A percentile compares a stretch with the other conserved stretches of the same genome.
These are phyloP conservation scores for Penicillium griseofulvum DNA, from an alignment of 2,329 filamentous ascomycete species.

Conservation along the genomic window DNA sequence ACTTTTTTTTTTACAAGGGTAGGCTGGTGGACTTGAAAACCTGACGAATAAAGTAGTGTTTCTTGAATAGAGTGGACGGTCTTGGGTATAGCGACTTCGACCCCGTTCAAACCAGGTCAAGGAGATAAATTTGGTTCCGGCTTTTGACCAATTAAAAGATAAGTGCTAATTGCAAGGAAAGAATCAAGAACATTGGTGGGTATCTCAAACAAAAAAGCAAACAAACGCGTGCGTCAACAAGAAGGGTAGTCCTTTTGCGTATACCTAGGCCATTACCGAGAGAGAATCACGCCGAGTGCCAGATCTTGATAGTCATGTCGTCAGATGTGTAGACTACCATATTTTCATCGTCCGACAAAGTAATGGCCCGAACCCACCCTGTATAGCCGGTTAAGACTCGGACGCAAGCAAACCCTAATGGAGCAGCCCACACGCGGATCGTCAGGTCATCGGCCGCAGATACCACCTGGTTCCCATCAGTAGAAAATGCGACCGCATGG, in stretches of 20 bases:
- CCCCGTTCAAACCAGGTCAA: not conserved
- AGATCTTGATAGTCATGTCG: conserved; percentile 13
- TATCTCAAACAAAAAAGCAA: conserved; percentile 5
- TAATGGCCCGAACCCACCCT: conserved; percentile 7
- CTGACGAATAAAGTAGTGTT: not conserved
- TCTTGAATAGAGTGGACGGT: not conserved
- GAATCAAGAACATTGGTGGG: conserved; percentile 6
- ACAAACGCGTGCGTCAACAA: not conserved
- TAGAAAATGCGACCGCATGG: conserved; percentile 1
- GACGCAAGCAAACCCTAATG: not conserved
- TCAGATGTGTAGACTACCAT: conserved; percentile 8
- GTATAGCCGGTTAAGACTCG: conserved; percentile 5
- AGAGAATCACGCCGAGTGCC: conserved; percentile 2
- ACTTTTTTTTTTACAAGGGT: not conserved
- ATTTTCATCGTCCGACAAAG: not conserved
- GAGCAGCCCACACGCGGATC: conserved; percentile 4
- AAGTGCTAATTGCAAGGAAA: not conserved
- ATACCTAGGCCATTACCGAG: not conserved
- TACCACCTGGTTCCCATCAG: conserved; percentile 2
- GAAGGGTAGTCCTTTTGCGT: not conserved
- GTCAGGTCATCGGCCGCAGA: conserved; percentile 9
- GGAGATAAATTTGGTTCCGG: not conserved
- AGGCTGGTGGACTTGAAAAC: not conserved
- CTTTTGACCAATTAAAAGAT: not conserved
- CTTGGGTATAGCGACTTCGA: not conserved